Evolutionary conservation across 106 monocot genomes (phyloP).

Genomic region (Dendrobium nobile): DNA sequence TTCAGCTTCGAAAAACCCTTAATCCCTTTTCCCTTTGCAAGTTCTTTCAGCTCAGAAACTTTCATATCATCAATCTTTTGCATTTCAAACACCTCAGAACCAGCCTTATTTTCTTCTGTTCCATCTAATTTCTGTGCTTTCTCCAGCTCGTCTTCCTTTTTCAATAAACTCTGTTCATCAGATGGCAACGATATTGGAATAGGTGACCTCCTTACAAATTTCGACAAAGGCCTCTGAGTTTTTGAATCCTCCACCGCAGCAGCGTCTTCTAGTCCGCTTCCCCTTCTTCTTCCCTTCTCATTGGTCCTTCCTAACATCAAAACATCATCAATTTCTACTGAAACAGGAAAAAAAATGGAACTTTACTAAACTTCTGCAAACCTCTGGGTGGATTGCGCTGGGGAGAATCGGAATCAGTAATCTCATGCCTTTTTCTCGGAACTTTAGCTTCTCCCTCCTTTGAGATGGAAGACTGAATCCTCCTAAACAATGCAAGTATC

Average conservation of each 20-base stretch:
- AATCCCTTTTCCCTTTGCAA: constrained; percentile 47
- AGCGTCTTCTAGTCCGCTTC: background rate
- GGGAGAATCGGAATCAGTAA: constrained; percentile 18
- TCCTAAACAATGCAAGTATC: constrained; percentile 44
- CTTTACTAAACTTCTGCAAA: constrained; percentile 4
- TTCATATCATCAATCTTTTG: constrained; percentile 44
- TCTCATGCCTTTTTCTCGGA: constrained; percentile 19
- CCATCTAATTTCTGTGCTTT: background rate
- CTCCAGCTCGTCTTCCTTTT: background rate
- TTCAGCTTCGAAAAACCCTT: constrained; percentile 61
- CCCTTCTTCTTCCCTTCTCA: background rate
- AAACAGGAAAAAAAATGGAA: background rate
- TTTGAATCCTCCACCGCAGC: constrained; percentile 1
- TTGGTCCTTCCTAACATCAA: background rate
- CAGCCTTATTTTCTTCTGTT: background rate
- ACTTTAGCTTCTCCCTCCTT: constrained; percentile 12
- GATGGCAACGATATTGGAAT: constrained; percentile 17
- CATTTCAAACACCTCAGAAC: constrained; percentile 1
- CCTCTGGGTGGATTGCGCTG: constrained; percentile 19
- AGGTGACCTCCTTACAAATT: constrained; percentile 56
- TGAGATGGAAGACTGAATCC: constrained; percentile 55
- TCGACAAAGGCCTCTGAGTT: constrained; percentile 33
- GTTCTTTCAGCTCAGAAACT: constrained; percentile 51
- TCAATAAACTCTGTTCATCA: background rate
- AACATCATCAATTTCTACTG: background rate